Evolutionary conservation across 2,329 filamentous ascomycete genomes (phyloP).

Genomic region (Aspergillus cejpii): DNA sequence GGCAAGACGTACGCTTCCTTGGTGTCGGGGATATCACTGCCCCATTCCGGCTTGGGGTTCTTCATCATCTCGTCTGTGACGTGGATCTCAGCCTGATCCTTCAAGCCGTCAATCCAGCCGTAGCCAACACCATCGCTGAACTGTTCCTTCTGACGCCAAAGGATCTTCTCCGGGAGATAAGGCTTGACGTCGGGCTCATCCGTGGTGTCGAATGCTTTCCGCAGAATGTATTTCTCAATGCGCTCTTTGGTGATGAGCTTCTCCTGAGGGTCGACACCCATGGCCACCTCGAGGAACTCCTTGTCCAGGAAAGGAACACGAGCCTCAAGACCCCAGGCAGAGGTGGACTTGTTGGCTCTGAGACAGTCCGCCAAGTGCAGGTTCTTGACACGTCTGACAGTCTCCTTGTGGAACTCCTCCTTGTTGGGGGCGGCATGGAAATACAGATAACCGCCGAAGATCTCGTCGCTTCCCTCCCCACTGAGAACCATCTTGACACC

Average conservation of each 20-base stretch:
- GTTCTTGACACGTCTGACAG: constrained; percentile 90
- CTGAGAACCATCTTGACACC: constrained; percentile 99
- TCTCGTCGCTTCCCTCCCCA: constrained; percentile 95
- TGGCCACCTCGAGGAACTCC: constrained; percentile 83
- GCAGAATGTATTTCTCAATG: constrained; percentile 96
- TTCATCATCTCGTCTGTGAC: constrained; percentile 98
- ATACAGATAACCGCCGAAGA: constrained; percentile 97
- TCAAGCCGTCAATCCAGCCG: constrained; percentile 96
- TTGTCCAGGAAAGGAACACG: constrained; percentile 98
- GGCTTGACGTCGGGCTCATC: constrained; percentile 73
- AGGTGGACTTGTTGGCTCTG: constrained; percentile 97
- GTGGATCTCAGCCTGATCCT: constrained; percentile 83
- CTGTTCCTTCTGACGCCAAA: constrained; percentile 99
- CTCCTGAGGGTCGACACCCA: constrained; percentile 89
- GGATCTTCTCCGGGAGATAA: constrained; percentile 92
- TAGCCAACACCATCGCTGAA: constrained; percentile 98
- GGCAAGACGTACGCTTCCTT: constrained; percentile 73
- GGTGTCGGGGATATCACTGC: constrained; percentile 80
- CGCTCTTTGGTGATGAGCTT: constrained; percentile 90
- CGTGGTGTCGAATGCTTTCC: constrained; percentile 92
- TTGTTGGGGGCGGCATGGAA: constrained; percentile 92
- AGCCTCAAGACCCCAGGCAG: constrained; percentile 95
- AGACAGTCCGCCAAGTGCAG: constrained; percentile 93
- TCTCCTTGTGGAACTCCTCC: constrained; percentile 92
- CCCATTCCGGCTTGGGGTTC: constrained; percentile 97